These are phyloP conservation scores for Coriolopsis trogii DNA, from an alignment of 1,284 basidiomycete genomes.

Conservation along the genomic window DNA sequence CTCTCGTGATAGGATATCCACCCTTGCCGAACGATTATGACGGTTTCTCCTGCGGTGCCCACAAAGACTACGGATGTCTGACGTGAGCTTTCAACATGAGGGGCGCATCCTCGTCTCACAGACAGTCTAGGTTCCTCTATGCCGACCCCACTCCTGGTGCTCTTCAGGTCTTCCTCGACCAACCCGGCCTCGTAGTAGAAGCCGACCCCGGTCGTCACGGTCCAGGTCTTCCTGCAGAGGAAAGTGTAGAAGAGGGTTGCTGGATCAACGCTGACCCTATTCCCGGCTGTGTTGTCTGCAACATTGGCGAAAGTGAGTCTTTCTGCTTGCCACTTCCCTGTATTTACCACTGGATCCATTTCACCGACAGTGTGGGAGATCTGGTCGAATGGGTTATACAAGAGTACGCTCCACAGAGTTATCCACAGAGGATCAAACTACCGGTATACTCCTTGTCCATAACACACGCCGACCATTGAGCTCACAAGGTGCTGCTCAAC, in stretches of 20 bases:
- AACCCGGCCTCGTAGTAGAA: slow-evolving; percentile 42
- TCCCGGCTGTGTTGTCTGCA: slow-evolving; percentile 78
- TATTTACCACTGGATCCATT: neutral
- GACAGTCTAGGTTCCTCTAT: slow-evolving; percentile 64
- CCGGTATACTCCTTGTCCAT: slow-evolving; percentile 47
- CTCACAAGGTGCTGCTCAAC: no score
- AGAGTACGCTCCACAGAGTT: slow-evolving; percentile 78
- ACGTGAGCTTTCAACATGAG: no score
- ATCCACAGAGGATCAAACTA: slow-evolving; percentile 74
- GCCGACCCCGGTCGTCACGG: slow-evolving; percentile 39
- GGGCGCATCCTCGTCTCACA: neutral
- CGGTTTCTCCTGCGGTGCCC: slow-evolving; percentile 84
- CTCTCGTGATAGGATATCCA: slow-evolving; percentile 67
- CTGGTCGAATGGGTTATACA: slow-evolving; percentile 83
- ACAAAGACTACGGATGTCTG: slow-evolving; percentile 87
- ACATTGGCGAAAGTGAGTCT: slow-evolving; percentile 79
- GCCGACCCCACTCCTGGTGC: slow-evolving; percentile 79
- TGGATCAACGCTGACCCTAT: slow-evolving; percentile 85
- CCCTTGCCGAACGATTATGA: slow-evolving; percentile 77
- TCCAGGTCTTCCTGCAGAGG: slow-evolving; percentile 49
- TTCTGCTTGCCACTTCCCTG: neutral
- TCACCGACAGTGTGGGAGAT: slow-evolving; percentile 77
- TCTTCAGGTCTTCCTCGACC: slow-evolving; percentile 75
- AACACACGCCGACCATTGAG: no score
- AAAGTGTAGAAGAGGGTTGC: slow-evolving; percentile 54